Evolutionary conservation across 2,329 filamentous ascomycete genomes (phyloP).

Genomic region (Cercospora sp.): DNA sequence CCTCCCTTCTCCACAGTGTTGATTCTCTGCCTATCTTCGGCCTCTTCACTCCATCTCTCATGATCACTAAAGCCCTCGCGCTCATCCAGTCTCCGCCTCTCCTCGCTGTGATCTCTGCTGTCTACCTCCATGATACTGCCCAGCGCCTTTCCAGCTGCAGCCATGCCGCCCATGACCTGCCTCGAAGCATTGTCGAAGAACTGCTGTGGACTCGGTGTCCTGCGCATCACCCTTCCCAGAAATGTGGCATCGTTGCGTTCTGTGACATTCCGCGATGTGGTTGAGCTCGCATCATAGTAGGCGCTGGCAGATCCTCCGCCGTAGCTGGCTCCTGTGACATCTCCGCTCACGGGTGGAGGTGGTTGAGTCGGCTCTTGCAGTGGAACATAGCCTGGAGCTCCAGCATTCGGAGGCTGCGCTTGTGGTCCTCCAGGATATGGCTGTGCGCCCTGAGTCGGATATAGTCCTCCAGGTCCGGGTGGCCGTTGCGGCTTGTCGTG

Average conservation of each 20-base stretch:
- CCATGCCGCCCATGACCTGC: conserved; percentile 76
- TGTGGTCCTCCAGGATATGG: conserved; percentile 30
- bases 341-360: conserved; percentile 28
- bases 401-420: conserved; percentile 9
- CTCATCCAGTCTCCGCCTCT: conserved; percentile 30
- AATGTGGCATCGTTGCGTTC: conserved; percentile 31
- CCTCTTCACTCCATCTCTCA: conserved; percentile 90
- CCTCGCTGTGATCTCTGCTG: conserved; percentile 62
- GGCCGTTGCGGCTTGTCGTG: conserved; percentile 38
- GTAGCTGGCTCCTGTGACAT: conserved; percentile 20
- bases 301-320: conserved; percentile 35
- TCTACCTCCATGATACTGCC: conserved; percentile 85
- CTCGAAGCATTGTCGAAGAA: conserved; percentile 81
- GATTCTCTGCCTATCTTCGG: conserved; percentile 59
- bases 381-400: conserved; percentile 22
- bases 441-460: conserved; percentile 31
- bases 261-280: conserved; percentile 18
- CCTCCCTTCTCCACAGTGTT: conserved; percentile 29
- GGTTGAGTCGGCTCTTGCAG: conserved; percentile 32
- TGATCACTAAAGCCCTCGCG: conserved; percentile 61
- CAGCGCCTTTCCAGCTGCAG: conserved; percentile 78
- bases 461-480: conserved; percentile 27
- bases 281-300: conserved; percentile 29
- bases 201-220: conserved; percentile 84
- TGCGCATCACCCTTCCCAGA: conserved; percentile 67